A percentile compares a stretch with the other conserved stretches of the same genome.
phyloP scores from a whole-genome alignment of 2,329 filamentous ascomycete genomes.

The Reticulascus tulasneorum region DNA sequence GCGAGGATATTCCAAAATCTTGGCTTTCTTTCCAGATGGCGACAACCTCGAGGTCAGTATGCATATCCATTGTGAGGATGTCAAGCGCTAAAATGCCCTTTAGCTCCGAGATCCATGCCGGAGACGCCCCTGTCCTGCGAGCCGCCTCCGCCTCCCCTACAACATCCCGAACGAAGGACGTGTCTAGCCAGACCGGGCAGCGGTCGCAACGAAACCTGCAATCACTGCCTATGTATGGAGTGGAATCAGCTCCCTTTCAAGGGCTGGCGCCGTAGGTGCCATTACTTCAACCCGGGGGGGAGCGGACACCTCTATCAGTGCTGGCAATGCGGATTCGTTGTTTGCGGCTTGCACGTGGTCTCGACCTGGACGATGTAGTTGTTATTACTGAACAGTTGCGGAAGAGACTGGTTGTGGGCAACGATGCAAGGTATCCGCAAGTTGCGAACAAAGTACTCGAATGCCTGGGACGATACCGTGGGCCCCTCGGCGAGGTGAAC shows the following conservation, averaged over 20 bases:
- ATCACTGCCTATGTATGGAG: no score
- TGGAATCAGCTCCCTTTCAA: background rate
- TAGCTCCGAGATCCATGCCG: slow-evolving; percentile 1
- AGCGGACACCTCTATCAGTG: slow-evolving; percentile 2
- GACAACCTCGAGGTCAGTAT: slow-evolving; percentile 1
- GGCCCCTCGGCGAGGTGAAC: no score
- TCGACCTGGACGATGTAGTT: no score
- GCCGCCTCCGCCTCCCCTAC: background rate
- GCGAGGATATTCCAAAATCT: no score
- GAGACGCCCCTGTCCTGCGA: slow-evolving; percentile 3
- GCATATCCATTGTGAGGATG: no score
- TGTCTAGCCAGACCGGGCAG: slow-evolving; percentile 3
- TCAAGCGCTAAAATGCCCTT: background rate
- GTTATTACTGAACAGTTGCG: no score
- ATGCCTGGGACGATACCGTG: no score
- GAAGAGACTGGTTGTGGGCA: no score
- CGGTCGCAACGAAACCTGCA: slow-evolving; percentile 1
- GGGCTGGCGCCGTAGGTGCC: background rate
- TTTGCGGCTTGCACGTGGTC: no score
- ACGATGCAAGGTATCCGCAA: no score
- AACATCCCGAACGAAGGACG: background rate
- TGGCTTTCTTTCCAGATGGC: slow-evolving; percentile 7
- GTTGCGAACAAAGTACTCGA: no score
- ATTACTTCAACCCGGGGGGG: slow-evolving; percentile 3
- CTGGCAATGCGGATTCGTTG: no score